Percentiles rank a stretch among this genome's conserved stretches.
Evolutionary conservation across 2,329 filamentous ascomycete species (phyloP).

Genomic region (Colletotrichum theobromicola): DNA sequence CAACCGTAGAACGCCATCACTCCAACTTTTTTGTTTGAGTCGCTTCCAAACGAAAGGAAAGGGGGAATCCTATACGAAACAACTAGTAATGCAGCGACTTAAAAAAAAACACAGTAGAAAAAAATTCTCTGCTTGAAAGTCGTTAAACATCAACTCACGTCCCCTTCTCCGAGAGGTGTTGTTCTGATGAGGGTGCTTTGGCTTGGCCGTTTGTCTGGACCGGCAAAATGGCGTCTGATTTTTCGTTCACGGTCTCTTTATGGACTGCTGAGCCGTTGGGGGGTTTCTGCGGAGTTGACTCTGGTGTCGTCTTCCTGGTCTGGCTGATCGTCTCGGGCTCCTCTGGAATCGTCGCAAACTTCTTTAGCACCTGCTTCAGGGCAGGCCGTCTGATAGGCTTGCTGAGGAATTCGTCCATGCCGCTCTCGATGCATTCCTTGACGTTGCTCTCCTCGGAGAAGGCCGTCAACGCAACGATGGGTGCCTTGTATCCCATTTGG

Average conservation of each 20-base stretch:
- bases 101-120: neutral
- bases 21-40: slow-evolving; percentile 15
- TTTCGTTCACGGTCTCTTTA: neutral
- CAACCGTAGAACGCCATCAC: neutral
- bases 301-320: slow-evolving; percentile 35
- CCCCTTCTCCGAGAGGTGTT: slow-evolving; percentile 11
- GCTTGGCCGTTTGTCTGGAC: neutral
- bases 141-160: neutral
- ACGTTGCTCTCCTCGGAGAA: slow-evolving; percentile 92
- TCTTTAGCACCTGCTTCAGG: slow-evolving; percentile 84
- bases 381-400: slow-evolving; percentile 82
- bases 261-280: neutral
- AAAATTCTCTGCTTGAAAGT: neutral
- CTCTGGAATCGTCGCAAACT: slow-evolving; percentile 82
- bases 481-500: slow-evolving; percentile 83
- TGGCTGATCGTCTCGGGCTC: slow-evolving; percentile 57
- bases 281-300: slow-evolving; percentile 24
- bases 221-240: neutral
- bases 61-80: neutral
- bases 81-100: neutral
- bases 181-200: neutral
- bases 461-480: slow-evolving; percentile 89
- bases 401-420: slow-evolving; percentile 88
- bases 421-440: slow-evolving; percentile 83
- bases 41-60: slow-evolving; percentile 13